Percentiles rank a stretch among this genome's conserved stretches.
Conservation (phyloP, 1,139 yeast genomes). For the Tardiomyces depauwii region DNA sequence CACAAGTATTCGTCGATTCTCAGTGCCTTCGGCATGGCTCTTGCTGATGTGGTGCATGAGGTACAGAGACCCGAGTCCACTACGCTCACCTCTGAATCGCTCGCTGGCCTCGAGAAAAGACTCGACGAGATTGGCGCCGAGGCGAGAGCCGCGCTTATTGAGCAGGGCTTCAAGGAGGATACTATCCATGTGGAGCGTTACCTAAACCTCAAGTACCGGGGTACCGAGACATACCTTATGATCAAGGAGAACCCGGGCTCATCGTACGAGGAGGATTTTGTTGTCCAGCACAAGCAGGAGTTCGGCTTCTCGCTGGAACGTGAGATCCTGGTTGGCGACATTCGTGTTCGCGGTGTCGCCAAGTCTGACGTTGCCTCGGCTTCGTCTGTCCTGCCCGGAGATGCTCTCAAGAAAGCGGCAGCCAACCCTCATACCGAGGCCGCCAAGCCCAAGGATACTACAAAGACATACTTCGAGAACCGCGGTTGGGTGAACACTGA, state of each 20-base stretch:
- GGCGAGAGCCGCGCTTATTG: slow-evolving; percentile 27
- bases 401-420: not conserved
- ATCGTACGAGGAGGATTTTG: slow-evolving; percentile 29
- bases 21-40: slow-evolving; percentile 42
- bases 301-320: slow-evolving; percentile 60
- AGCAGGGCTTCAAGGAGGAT: slow-evolving; percentile 36
- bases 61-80: slow-evolving; percentile 43
- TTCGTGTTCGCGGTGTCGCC: slow-evolving; percentile 64
- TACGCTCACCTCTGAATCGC: slow-evolving; percentile 24
- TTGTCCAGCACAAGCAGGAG: slow-evolving; percentile 46
- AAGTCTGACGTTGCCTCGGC: slow-evolving; percentile 14
- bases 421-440: not conserved
- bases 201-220: slow-evolving; percentile 71
- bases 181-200: slow-evolving; percentile 44
- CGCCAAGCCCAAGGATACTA: not conserved
- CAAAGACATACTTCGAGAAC: slow-evolving; percentile 34
- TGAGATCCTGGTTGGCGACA: slow-evolving; percentile 65
- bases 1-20: slow-evolving; percentile 40
- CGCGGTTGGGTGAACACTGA: slow-evolving; percentile 41
- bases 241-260: slow-evolving; percentile 30
- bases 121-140: slow-evolving; percentile 27
- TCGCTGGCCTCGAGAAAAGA: slow-evolving; percentile 23
- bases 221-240: slow-evolving; percentile 81
- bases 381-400: not conserved
- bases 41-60: slow-evolving; percentile 47